A percentile compares a stretch with the other conserved stretches of the same genome.
These are phyloP conservation scores for Biscogniauxia marginata DNA, from an alignment of 2,329 filamentous ascomycete genomes.

Conservation along the genomic window DNA sequence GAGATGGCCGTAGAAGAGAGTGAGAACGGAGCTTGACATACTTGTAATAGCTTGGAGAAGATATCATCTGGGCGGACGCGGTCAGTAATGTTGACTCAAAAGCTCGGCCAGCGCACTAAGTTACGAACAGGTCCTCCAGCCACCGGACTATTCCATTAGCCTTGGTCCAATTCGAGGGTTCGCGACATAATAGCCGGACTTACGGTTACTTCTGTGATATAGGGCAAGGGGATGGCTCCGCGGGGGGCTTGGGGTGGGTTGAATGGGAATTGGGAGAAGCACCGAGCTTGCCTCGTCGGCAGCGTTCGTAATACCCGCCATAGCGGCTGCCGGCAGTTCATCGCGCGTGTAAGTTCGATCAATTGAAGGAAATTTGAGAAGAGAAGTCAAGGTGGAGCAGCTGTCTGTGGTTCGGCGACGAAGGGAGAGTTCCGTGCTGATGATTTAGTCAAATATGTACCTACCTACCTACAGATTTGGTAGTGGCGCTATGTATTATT, in stretches of 20 bases:
- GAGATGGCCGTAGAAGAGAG: conserved; percentile 11
- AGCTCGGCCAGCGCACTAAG: conserved; percentile 3
- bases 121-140: conserved; percentile 73
- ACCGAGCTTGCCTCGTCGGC: conserved; percentile 36
- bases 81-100: conserved; percentile 21
- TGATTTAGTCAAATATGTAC: too few species aligned
- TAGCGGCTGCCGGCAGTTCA: conserved; percentile 37
- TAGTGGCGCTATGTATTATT: not conserved
- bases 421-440: too few species aligned
- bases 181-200: conserved; percentile 3
- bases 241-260: conserved; percentile 31
- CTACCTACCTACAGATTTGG: too few species aligned
- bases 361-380: too few species aligned
- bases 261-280: conserved; percentile 43
- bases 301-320: conserved; percentile 37
- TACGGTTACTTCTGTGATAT: conserved; percentile 57
- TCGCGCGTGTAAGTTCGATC: too few species aligned
- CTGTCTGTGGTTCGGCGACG: too few species aligned
- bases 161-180: not conserved
- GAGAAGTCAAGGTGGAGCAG: too few species aligned
- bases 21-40: conserved; percentile 36
- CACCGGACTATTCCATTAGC: conserved; percentile 59
- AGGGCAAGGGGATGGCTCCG: conserved; percentile 53
- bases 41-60: conserved; percentile 76
- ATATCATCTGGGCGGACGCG: conserved; percentile 63